A percentile compares a stretch with the other conserved stretches of the same genome.
phyloP scores from a whole-genome alignment of 225 moss, liverwort and hornwort genomes.

The Anthoceros angustus region DNA sequence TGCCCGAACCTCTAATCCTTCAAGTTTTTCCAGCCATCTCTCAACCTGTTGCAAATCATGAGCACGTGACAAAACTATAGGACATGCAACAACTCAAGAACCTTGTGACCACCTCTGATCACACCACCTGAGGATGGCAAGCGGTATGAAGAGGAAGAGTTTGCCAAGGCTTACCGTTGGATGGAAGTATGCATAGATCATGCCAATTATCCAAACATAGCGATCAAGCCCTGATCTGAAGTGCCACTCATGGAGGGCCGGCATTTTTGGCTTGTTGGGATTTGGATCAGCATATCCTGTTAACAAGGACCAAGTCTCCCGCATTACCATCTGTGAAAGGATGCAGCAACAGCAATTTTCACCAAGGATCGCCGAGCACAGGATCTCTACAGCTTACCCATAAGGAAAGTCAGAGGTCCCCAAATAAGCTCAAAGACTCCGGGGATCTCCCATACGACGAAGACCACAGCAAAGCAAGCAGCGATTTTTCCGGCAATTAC shows the following conservation, averaged over 20 bases:
- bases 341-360: not conserved
- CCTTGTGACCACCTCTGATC: not conserved
- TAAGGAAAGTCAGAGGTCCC: conserved; percentile 71
- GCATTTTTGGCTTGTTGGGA: conserved; percentile 15
- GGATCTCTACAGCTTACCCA: conserved; percentile 39
- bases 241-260: conserved; percentile 77
- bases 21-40: conserved; percentile 67
- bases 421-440: conserved; percentile 79
- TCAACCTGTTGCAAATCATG: conserved; percentile 37
- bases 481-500: conserved; percentile 61
- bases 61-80: not conserved
- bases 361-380: no score
- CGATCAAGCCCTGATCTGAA: conserved; percentile 95
- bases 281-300: conserved; percentile 64
- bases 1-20: conserved; percentile 47
- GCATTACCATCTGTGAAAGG: not conserved
- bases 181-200: conserved; percentile 93
- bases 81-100: no score
- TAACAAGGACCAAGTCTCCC: not conserved
- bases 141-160: not conserved
- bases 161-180: conserved; percentile 36
- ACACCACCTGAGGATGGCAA: not conserved
- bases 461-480: conserved; percentile 34
- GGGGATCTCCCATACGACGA: conserved; percentile 84
- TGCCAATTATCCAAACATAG: conserved; percentile 92